A percentile compares a stretch with the other conserved stretches of the same genome.
Evolutionary conservation across 169 alveolate genomes (phyloP).

Genomic region (Plasmodium ovale): DNA sequence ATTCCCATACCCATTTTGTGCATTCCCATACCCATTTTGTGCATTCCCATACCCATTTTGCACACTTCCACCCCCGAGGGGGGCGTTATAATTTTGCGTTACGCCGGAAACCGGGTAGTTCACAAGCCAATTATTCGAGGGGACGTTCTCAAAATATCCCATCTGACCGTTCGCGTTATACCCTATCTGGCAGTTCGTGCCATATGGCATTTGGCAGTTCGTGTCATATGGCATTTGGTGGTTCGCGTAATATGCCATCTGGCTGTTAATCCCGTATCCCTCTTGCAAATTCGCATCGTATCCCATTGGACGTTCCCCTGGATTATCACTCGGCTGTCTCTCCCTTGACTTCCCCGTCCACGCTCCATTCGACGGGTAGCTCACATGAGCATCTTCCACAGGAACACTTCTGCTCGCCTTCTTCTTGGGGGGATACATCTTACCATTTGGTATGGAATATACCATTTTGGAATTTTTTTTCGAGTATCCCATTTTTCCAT

Average conservation of each 20-base stretch:
- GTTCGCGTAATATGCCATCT: not conserved
- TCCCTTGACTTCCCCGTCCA: not conserved
- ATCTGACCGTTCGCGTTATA: not conserved
- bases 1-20: no score
- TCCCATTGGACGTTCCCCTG: not conserved
- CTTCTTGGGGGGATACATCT: slow-evolving; percentile 40
- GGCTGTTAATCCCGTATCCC: not conserved
- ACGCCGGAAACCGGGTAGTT: no score
- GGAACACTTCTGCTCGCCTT: not conserved
- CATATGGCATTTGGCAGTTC: not conserved
- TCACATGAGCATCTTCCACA: not conserved
- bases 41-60: no score
- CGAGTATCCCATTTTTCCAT: not conserved
- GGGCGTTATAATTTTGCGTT: no score
- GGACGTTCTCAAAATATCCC: not conserved
- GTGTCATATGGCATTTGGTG: not conserved
- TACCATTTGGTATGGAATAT: slow-evolving; percentile 3
- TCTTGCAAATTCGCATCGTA: not conserved
- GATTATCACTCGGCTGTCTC: not conserved
- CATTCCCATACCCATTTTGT: no score
- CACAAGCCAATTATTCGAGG: no score
- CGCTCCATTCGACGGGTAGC: not conserved
- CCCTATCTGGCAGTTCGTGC: not conserved
- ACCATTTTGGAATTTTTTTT: not conserved
- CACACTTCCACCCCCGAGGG: no score